Conservation (phyloP, 2,329 filamentous ascomycete species). For the Diaporthe citriasiana region DNA sequence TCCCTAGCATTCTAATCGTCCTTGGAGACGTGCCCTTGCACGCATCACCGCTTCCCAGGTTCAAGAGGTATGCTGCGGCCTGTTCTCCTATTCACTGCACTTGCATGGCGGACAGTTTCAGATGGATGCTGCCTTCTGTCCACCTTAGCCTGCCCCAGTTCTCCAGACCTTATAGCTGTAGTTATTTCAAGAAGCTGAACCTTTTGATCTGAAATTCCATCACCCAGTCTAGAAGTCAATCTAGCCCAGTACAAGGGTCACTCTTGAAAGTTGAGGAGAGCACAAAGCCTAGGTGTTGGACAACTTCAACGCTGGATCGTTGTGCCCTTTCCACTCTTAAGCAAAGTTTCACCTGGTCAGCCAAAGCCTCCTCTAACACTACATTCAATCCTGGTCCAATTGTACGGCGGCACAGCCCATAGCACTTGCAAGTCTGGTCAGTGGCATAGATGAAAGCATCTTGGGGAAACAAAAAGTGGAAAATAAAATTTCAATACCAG, state of each 20-base stretch:
- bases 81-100: background rate
- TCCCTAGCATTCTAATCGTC: background rate
- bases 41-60: background rate
- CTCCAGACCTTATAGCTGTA: background rate
- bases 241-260: too few species aligned
- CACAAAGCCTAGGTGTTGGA: background rate
- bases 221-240: background rate
- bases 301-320: background rate
- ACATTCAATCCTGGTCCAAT: background rate
- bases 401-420: background rate
- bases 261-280: background rate
- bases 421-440: background rate
- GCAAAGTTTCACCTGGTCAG: background rate
- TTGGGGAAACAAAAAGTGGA: background rate
- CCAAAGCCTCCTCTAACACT: background rate
- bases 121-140: background rate
- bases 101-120: background rate
- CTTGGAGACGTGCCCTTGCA: background rate
- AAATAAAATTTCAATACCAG: background rate
- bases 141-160: too few species aligned
- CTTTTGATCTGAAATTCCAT: background rate
- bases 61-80: background rate
- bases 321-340: too few species aligned
- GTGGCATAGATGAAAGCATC: background rate
- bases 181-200: too few species aligned